Evolutionary conservation across 306 rosid species (phyloP).

Genomic region (Cucurbita ficifolia): DNA sequence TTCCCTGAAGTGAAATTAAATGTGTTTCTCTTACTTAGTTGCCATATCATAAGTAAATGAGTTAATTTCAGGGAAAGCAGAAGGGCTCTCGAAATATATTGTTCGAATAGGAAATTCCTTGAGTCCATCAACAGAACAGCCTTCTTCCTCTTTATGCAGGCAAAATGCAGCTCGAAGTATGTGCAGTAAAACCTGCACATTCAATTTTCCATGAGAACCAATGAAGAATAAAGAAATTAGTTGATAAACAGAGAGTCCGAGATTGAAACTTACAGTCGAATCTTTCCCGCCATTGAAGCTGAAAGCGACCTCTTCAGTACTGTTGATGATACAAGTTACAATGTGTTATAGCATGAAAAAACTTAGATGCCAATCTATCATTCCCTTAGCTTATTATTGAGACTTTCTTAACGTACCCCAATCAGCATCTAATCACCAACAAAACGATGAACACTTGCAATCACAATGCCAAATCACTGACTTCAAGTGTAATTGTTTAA

Average conservation of each 20-base stretch:
- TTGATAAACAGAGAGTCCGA: slow-evolving; percentile 9
- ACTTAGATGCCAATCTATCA: not conserved
- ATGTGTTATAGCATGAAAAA: not conserved
- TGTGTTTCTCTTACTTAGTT: slow-evolving; percentile 40
- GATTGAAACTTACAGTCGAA: slow-evolving; percentile 61
- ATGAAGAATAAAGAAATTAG: slow-evolving; percentile 2
- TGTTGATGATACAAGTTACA: slow-evolving; percentile 19
- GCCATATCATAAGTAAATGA: slow-evolving; percentile 71
- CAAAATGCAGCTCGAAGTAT: slow-evolving; percentile 84
- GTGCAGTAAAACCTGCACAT: slow-evolving; percentile 75
- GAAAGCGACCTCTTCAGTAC: slow-evolving; percentile 82
- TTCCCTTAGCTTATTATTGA: not conserved
- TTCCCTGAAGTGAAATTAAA: slow-evolving; percentile 1
- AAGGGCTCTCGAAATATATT: slow-evolving; percentile 75
- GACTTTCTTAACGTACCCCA: not conserved
- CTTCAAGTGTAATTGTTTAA: not conserved
- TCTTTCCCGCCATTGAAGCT: slow-evolving; percentile 98
- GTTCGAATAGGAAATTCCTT: slow-evolving; percentile 64
- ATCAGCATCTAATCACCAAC: not conserved
- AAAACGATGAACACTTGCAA: not conserved
- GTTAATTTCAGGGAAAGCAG: slow-evolving; percentile 74
- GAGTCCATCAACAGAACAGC: slow-evolving; percentile 36
- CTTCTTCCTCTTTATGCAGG: slow-evolving; percentile 53
- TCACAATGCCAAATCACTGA: not conserved
- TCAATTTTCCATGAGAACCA: slow-evolving; percentile 16